Conservation (phyloP, 371 early-diverging fungal species). For the Mucor piriformis region DNA sequence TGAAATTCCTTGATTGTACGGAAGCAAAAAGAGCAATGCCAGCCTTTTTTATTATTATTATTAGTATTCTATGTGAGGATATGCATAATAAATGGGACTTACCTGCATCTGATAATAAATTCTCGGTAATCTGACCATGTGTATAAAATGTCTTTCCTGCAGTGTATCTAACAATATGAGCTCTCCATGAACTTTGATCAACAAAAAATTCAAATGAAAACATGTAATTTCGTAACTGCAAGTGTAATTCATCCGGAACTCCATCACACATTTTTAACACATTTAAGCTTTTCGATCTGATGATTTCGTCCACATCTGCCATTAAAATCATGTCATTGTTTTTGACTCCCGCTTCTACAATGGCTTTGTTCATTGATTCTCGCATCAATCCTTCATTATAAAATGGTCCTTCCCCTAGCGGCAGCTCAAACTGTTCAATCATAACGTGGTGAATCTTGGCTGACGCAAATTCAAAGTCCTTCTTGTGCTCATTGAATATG, state of each 20-base stretch:
- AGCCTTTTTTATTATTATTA: conserved; percentile 14
- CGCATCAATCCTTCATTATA: conserved; percentile 49
- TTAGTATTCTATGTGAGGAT: neutral
- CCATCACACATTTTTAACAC: conserved; percentile 38
- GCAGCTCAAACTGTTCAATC: conserved; percentile 27
- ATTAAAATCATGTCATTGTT: conserved; percentile 29
- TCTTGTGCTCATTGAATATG: conserved; percentile 38
- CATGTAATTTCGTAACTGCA: conserved; percentile 53
- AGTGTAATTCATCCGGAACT: conserved; percentile 49
- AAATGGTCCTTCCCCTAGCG: conserved; percentile 47
- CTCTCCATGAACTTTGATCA: conserved; percentile 52
- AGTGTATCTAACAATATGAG: conserved; percentile 39
- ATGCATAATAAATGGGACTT: conserved; percentile 23
- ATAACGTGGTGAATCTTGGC: conserved; percentile 50
- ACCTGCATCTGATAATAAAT: conserved; percentile 58
- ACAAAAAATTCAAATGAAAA: conserved; percentile 59
- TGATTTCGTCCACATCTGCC: conserved; percentile 40
- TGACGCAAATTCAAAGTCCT: conserved; percentile 53
- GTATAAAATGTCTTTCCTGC: conserved; percentile 32
- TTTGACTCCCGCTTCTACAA: conserved; percentile 33
- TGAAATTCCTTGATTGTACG: conserved; percentile 40
- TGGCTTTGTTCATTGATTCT: conserved; percentile 36
- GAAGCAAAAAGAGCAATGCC: conserved; percentile 49
- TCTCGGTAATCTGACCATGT: conserved; percentile 39
- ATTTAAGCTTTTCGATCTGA: conserved; percentile 23